A percentile compares a stretch with the other conserved stretches of the same genome.
Conservation (phyloP, 2,329 filamentous ascomycete genomes). For the Botrytis galanthina region DNA sequence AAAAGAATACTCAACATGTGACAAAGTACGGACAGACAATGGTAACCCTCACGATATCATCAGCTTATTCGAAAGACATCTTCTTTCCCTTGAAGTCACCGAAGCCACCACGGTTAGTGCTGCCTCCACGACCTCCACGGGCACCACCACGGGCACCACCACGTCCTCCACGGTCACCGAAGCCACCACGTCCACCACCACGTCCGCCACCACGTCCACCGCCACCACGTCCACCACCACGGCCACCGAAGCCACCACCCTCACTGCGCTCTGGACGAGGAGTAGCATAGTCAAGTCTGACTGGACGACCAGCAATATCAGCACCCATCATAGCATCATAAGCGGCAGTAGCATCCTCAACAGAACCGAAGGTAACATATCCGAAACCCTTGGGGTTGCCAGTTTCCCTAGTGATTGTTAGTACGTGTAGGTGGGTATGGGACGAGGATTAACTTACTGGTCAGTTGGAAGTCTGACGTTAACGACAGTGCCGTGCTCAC, state of each 20-base stretch:
- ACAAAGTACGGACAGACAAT: conserved; percentile 32
- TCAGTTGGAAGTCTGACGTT: conserved; percentile 71
- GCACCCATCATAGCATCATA: conserved; percentile 61
- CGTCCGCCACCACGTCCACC: conserved; percentile 39
- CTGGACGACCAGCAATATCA: conserved; percentile 61
- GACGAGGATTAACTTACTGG: conserved; percentile 40
- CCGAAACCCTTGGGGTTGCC: conserved; percentile 71
- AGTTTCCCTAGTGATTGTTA: conserved; percentile 47
- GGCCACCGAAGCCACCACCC: conserved; percentile 45
- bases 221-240: conserved; percentile 45
- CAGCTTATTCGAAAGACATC: conserved; percentile 42
- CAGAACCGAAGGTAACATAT: conserved; percentile 66
- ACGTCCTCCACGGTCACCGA: conserved; percentile 40
- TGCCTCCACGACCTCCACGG: conserved; percentile 43
- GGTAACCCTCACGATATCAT: conserved; percentile 25
- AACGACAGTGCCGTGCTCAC: conserved; percentile 59
- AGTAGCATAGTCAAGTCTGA: conserved; percentile 67
- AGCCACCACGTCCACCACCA: conserved; percentile 38
- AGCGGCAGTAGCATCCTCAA: conserved; percentile 65
- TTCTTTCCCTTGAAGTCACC: conserved; percentile 58
- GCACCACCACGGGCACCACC: conserved; percentile 44
- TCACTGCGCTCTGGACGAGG: conserved; percentile 53
- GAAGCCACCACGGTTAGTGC: conserved; percentile 54
- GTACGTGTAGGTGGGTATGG: conserved; percentile 30
- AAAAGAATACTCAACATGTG: conserved; percentile 30